Percentiles rank a stretch among this genome's conserved stretches.
phyloP scores from a whole-genome alignment of 768 basidiomycete species.

The Boletus sp. region DNA sequence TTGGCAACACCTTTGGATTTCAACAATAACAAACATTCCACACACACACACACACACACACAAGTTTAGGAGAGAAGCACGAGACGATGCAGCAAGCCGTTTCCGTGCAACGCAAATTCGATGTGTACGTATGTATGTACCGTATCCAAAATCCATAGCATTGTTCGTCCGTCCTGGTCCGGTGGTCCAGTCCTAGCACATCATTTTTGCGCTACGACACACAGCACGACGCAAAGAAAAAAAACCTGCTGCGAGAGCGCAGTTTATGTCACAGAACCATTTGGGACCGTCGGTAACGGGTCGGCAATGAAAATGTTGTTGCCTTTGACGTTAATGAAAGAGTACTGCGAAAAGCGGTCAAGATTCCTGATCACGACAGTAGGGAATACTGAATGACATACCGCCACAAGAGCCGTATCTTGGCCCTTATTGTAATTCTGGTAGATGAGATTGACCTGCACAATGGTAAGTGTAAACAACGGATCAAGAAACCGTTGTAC shows the following conservation, averaged over 20 bases:
- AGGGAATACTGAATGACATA: slow-evolving; percentile 15
- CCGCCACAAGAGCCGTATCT: slow-evolving; percentile 49
- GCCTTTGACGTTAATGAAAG: slow-evolving; percentile 53
- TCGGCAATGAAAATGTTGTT: slow-evolving; percentile 44
- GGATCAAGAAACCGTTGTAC: neutral
- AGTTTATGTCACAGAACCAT: slow-evolving; percentile 14
- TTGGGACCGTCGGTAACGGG: neutral
- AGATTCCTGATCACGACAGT: neutral
- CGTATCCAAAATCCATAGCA: slow-evolving; percentile 19
- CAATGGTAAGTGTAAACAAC: slow-evolving; percentile 1
- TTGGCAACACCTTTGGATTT: slow-evolving; percentile 11
- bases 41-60: too few relatives aligned
- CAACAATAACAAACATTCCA: slow-evolving; percentile 19
- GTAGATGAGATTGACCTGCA: slow-evolving; percentile 54
- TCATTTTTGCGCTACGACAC: neutral
- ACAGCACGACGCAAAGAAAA: slow-evolving; percentile 1
- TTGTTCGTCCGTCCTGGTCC: slow-evolving; percentile 3
- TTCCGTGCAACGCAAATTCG: neutral
- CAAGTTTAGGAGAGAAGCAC: neutral
- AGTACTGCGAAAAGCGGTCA: slow-evolving; percentile 37
- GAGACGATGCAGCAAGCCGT: neutral
- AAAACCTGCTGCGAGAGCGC: neutral
- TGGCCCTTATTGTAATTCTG: slow-evolving; percentile 50
- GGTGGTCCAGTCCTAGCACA: neutral
- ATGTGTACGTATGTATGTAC: slow-evolving; percentile 12